phyloP scores from a whole-genome alignment of 202 grass and related monocot genomes.

The Dendrocalamus latiflorus region DNA sequence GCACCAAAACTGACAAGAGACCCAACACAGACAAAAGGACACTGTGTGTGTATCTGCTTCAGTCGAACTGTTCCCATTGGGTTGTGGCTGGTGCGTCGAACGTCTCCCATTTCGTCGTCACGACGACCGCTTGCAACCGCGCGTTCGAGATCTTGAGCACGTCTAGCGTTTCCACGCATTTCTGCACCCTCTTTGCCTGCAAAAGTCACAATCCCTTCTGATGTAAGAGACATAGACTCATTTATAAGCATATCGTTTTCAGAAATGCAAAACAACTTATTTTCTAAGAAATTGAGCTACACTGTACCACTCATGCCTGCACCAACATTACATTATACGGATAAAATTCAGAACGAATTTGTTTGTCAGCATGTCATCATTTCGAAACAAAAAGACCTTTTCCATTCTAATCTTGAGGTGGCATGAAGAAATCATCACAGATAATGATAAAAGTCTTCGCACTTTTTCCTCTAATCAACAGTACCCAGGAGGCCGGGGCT shows the following conservation, averaged over 20 bases:
- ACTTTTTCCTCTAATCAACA: background rate
- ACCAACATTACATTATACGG: background rate
- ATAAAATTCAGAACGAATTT: background rate
- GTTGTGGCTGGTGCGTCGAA: constrained; percentile 67
- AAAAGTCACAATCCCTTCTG: background rate
- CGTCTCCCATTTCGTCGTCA: constrained; percentile 88
- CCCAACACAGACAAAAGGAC: background rate
- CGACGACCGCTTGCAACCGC: constrained; percentile 50
- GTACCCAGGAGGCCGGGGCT: background rate
- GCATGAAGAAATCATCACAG: background rate
- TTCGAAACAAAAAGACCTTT: background rate
- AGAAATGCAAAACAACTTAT: background rate
- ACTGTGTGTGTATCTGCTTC: constrained; percentile 12
- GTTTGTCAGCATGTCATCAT: background rate
- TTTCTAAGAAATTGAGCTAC: background rate
- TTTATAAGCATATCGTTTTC: background rate
- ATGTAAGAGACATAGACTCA: background rate
- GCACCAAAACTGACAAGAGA: constrained; percentile 32
- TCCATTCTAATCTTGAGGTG: background rate
- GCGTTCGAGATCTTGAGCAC: constrained; percentile 71
- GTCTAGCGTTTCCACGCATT: constrained; percentile 89
- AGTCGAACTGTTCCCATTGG: constrained; percentile 89
- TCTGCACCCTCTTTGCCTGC: constrained; percentile 91
- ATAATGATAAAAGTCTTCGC: background rate
- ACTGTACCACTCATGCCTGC: background rate